Percentiles rank a stretch among this genome's conserved stretches.
Conservation (phyloP, 1,284 basidiomycete species). For the Sanghuangporus baumii region DNA sequence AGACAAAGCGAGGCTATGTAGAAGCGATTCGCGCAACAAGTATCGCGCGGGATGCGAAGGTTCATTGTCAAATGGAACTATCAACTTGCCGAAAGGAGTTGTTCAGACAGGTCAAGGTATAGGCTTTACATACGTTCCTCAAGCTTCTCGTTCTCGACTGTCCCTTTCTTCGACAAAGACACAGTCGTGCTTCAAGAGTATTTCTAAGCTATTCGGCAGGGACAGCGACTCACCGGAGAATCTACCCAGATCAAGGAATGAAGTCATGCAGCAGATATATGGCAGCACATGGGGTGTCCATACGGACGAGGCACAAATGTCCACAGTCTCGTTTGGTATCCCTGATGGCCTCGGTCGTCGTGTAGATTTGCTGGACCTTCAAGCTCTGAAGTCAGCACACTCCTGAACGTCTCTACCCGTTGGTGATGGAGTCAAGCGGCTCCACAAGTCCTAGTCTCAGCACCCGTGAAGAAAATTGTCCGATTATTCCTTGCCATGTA, state of each 20-base stretch:
- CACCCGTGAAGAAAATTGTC: too few species aligned
- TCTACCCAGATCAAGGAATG: conserved; percentile 2
- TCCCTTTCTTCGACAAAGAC: conserved; percentile 7
- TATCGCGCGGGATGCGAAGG: not conserved
- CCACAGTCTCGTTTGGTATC: conserved; percentile 12
- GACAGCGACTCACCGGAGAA: not conserved
- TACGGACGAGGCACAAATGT: conserved; percentile 14
- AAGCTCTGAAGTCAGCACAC: not conserved
- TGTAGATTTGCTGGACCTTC: conserved; percentile 5
- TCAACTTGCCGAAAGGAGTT: conserved; percentile 14
- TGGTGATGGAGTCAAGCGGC: too few species aligned
- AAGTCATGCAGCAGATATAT: conserved; percentile 15
- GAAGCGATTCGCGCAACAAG: not conserved
- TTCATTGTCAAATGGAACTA: not conserved
- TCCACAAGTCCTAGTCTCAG: too few species aligned
- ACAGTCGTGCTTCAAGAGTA: conserved; percentile 11
- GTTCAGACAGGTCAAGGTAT: conserved; percentile 15
- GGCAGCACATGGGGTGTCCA: conserved; percentile 16
- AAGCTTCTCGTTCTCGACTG: conserved; percentile 10
- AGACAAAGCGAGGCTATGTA: not conserved
- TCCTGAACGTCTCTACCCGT: not conserved
- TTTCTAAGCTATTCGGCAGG: not conserved
- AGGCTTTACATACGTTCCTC: conserved; percentile 13
- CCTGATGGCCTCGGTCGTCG: conserved; percentile 16
- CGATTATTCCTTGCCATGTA: not conserved